Evolutionary conservation across 2,329 filamentous ascomycete genomes (phyloP).

Genomic region (Fusarium sp.): DNA sequence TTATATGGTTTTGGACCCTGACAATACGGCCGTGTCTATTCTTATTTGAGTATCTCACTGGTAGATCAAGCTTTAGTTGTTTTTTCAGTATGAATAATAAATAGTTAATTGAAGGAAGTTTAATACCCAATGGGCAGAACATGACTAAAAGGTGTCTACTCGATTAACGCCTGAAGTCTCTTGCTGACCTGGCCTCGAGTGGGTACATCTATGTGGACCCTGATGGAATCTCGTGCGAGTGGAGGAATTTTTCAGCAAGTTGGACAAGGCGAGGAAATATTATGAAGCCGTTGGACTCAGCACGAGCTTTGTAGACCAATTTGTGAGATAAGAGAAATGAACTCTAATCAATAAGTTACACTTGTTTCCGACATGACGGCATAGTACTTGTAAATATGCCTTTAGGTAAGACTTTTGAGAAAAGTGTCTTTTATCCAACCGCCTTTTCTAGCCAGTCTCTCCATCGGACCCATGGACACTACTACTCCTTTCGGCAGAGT

Average conservation of each 20-base stretch:
- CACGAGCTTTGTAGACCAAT: background rate
- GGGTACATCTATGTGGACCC: background rate
- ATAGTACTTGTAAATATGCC: background rate
- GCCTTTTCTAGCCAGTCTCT: constrained; percentile 5
- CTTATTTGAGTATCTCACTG: constrained; percentile 8
- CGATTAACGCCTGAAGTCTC: background rate
- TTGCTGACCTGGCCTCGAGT: background rate
- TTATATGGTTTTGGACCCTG: constrained; percentile 53
- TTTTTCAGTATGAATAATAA: background rate
- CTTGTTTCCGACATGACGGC: background rate
- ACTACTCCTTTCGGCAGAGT: background rate
- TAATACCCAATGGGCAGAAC: background rate
- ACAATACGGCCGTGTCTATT: constrained; percentile 49
- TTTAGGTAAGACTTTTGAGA: too few species aligned
- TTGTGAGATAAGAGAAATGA: background rate
- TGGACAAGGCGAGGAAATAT: background rate
- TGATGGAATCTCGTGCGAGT: background rate
- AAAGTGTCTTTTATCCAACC: background rate
- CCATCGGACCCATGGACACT: background rate
- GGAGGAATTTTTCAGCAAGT: background rate
- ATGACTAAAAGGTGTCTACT: background rate
- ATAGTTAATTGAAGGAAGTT: background rate
- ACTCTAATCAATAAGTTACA: background rate
- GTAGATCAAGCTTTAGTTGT: too few species aligned
- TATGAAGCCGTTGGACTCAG: background rate